Percentiles rank a stretch among this genome's conserved stretches.
Conservation (phyloP, 306 rosid genomes). For the Spatholobus suberectus region DNA sequence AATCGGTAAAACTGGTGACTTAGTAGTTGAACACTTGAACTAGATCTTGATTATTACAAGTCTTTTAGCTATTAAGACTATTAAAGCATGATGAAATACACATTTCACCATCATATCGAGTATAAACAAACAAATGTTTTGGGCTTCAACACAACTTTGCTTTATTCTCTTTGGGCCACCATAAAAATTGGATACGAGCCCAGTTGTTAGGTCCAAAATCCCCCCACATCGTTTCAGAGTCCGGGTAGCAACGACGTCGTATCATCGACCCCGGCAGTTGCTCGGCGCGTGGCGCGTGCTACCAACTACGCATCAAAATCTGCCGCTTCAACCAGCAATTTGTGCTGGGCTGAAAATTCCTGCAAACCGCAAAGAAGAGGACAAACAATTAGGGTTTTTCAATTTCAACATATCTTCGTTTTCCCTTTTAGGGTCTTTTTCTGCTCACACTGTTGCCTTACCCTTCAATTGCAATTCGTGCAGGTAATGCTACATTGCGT, state of each 20-base stretch:
- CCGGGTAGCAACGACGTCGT: constrained; percentile 37
- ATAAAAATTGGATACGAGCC: background rate
- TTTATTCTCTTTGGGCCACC: background rate
- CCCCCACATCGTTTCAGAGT: background rate
- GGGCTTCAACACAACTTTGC: background rate
- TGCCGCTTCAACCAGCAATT: constrained; percentile 38
- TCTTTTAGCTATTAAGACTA: no score
- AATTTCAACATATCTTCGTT: background rate
- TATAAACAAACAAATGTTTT: background rate
- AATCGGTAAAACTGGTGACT: no score
- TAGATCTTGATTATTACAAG: no score
- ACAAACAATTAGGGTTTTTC: constrained; percentile 52
- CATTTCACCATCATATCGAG: background rate
- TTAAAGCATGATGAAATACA: no score
- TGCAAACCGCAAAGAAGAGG: constrained; percentile 1
- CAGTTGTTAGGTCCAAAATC: background rate
- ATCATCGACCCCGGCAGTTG: background rate
- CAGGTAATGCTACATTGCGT: constrained; percentile 43
- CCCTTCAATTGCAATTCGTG: constrained; percentile 26
- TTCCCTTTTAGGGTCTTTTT: constrained; percentile 7
- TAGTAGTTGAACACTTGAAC: no score
- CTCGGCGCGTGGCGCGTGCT: constrained; percentile 46
- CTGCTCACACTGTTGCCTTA: background rate
- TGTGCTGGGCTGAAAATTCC: background rate
- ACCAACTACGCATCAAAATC: constrained; percentile 29